Base-by-base conservation (phyloP, 306 rosid genomes). In the Mucuna pruriens region DNA sequence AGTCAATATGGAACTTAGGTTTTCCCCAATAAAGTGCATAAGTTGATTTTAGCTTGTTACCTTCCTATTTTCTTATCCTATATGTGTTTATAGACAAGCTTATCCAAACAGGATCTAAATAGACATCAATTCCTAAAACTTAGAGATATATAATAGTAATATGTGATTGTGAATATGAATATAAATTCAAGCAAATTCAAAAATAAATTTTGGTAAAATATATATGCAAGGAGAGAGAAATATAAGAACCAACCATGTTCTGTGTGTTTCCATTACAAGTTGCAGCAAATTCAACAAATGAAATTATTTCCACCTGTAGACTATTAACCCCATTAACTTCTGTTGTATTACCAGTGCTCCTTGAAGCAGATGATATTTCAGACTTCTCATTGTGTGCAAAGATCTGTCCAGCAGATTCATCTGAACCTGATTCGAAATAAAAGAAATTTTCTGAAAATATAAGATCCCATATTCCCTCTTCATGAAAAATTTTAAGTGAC, bases 381-480 rank as follows among this genome's bases (percentile, higher is more conserved):
- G 82, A 78, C 76, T 81, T 88, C 82, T 82, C 88, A 68, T 45
- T 33, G 60, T 64, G 36, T 31, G 78, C 79, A 86, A 66, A 79
- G 81, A 45, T 82, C 61, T 78, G 92, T 63, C 76, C 84, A 74
- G 80, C 80, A 82, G 78, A 51, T 57, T 86, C 90, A 74, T 89
- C 93, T 10, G 85, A 83, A 79, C 91, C 74, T 49, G 86, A 80
- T 81, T 86, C 90, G 72, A 87, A 95, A 73, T 93, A 90, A 87
- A 93, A 95, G 90, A 95, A 89, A 67, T 86, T 88, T 69, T 95
- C 98, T 15, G 99, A 95, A 85, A 95, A 93, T 65, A 95, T 74
- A 76, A 95, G 97, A 84, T 93, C 96, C 97, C 98, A 95, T 80
- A 93, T 85, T 86, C 96, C 94, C 90, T 93, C 98, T 79, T 84